Conservation (phyloP, 805 yeast species). For the Teunomyces kruisii region DNA sequence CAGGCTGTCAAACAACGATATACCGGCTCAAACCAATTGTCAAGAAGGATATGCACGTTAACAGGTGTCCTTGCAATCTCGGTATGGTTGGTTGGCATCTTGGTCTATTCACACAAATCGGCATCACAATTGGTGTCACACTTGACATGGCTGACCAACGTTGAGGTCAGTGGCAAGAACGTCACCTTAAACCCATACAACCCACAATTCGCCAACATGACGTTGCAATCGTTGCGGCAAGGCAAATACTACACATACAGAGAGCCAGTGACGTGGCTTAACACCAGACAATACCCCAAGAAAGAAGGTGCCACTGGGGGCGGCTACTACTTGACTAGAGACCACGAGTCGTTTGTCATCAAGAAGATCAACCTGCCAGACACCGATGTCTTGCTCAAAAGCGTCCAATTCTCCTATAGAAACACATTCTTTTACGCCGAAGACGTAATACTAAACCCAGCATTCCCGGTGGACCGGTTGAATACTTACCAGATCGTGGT, state of each 20-base stretch:
- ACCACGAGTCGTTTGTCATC: constrained; percentile 16
- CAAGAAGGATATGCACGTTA: constrained; percentile 4
- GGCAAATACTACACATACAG: constrained; percentile 21
- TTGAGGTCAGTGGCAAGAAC: constrained; percentile 26
- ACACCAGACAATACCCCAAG: constrained; percentile 29
- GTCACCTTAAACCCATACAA: constrained; percentile 31
- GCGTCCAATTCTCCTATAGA: constrained; percentile 38
- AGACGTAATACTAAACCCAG: constrained; percentile 38
- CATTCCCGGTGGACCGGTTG: constrained; percentile 44
- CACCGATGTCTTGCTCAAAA: constrained; percentile 26
- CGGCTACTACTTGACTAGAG: constrained; percentile 31
- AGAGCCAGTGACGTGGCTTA: constrained; percentile 28
- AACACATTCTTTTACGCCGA: constrained; percentile 35
- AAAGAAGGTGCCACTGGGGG: constrained; percentile 12
- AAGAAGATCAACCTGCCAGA: constrained; percentile 28
- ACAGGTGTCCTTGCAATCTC: constrained; percentile 7
- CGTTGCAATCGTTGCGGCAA: constrained; percentile 23
- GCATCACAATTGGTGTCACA: constrained; percentile 18
- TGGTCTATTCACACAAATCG: constrained; percentile 26
- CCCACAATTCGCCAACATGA: constrained; percentile 25
- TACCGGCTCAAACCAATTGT: constrained; percentile 10
- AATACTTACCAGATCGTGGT: constrained; percentile 51
- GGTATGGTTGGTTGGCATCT: constrained; percentile 28
- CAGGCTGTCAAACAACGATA: constrained; percentile 19
- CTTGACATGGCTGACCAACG: constrained; percentile 21